A percentile compares a stretch with the other conserved stretches of the same genome.
Conservation (phyloP, 225 moss, liverwort and hornwort species). For the Thuidium tamariscinum region DNA sequence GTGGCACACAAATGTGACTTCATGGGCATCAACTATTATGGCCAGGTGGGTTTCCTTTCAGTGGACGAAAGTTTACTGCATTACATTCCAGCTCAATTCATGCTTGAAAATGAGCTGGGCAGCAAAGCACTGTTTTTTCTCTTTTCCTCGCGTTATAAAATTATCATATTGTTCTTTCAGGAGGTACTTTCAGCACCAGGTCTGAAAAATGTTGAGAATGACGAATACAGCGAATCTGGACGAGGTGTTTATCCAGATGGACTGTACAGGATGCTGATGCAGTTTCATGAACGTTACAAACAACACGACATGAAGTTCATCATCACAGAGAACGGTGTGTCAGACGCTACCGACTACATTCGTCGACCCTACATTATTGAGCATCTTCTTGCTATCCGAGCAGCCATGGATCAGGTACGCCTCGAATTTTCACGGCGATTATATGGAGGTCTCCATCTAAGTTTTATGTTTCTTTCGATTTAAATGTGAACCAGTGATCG, state of each 20-base stretch:
- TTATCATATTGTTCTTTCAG: slow-evolving; percentile 13
- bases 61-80: background rate
- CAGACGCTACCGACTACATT: slow-evolving; percentile 88
- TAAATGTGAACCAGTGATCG: background rate
- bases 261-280: slow-evolving; percentile 61
- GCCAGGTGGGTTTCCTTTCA: slow-evolving; percentile 49
- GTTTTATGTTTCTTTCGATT: background rate
- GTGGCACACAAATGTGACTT: slow-evolving; percentile 73
- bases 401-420: slow-evolving; percentile 79
- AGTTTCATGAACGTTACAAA: slow-evolving; percentile 94
- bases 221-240: slow-evolving; percentile 96
- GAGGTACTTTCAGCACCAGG: slow-evolving; percentile 86
- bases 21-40: slow-evolving; percentile 96
- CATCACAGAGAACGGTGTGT: slow-evolving; percentile 94
- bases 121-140: background rate
- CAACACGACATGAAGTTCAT: slow-evolving; percentile 64
- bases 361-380: slow-evolving; percentile 94
- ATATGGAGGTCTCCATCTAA: background rate
- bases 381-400: slow-evolving; percentile 80
- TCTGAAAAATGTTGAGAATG: slow-evolving; percentile 66
- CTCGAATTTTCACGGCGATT: background rate
- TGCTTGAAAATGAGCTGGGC: background rate
- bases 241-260: slow-evolving; percentile 98
- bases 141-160: background rate
- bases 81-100: background rate